These are phyloP conservation scores for Saccharomycopsis capsularis DNA, from an alignment of 805 yeast species.

Conservation along the genomic window DNA sequence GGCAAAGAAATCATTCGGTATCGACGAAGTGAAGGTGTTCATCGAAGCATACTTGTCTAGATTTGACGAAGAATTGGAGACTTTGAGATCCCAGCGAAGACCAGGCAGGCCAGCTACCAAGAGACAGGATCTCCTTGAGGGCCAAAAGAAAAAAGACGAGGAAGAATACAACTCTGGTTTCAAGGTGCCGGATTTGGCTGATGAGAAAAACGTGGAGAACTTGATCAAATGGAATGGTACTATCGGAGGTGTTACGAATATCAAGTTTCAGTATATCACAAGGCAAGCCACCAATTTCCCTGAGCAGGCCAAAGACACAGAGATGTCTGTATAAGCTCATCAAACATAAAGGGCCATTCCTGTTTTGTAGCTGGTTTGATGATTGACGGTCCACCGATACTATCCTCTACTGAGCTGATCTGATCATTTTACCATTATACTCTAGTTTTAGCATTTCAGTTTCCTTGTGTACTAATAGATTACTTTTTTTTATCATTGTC, in stretches of 20 bases:
- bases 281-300: conserved; percentile 25
- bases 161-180: conserved; percentile 64
- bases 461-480: too few relatives aligned
- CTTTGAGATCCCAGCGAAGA: conserved; percentile 55
- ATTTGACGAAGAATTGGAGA: conserved; percentile 69
- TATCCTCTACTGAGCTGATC: too few relatives aligned
- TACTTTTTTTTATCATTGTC: too few relatives aligned
- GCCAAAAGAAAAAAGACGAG: conserved; percentile 51
- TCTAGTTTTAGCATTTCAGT: too few relatives aligned
- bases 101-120: conserved; percentile 81
- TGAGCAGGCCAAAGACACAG: not conserved
- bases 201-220: conserved; percentile 47
- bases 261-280: conserved; percentile 38
- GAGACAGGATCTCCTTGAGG: conserved; percentile 61
- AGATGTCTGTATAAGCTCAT: too few relatives aligned
- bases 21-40: conserved; percentile 55
- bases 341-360: too few relatives aligned
- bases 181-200: conserved; percentile 64
- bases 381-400: too few relatives aligned
- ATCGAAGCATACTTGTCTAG: conserved; percentile 58
- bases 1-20: conserved; percentile 38
- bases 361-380: too few relatives aligned
- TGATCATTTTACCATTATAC: too few relatives aligned
- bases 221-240: conserved; percentile 78
- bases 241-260: conserved; percentile 63